Evolutionary conservation across 768 basidiomycete genomes (phyloP).

Genomic region (Lactarius pseudohatsudake): DNA sequence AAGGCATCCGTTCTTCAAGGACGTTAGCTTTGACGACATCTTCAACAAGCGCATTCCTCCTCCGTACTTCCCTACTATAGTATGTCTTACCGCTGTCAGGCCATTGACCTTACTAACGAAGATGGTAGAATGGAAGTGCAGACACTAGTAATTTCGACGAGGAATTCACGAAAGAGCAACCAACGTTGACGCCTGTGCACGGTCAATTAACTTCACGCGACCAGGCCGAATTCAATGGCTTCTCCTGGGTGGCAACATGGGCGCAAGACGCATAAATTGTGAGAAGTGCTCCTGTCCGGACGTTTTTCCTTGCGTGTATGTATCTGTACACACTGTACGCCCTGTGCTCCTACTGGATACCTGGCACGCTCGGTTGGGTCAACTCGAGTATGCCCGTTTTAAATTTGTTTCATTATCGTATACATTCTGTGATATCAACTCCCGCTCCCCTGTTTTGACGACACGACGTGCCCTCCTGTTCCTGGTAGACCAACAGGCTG

Average conservation of each 20-base stretch:
- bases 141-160: slow-evolving; percentile 95
- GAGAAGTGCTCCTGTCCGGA: slow-evolving; percentile 28
- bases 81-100: slow-evolving; percentile 42
- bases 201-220: slow-evolving; percentile 87
- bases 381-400: slow-evolving; percentile 20
- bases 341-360: slow-evolving; percentile 36
- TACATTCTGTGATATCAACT: slow-evolving; percentile 27
- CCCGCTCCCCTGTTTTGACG: slow-evolving; percentile 33
- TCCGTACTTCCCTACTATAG: slow-evolving; percentile 96
- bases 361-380: slow-evolving; percentile 25
- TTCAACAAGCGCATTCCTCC: slow-evolving; percentile 95
- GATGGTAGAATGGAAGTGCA: slow-evolving; percentile 68
- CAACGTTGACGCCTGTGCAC: slow-evolving; percentile 96
- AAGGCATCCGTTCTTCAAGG: slow-evolving; percentile 97
- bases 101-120: slow-evolving; percentile 6
- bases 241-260: slow-evolving; percentile 79
- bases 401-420: slow-evolving; percentile 24
- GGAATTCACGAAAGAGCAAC: slow-evolving; percentile 96
- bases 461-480: slow-evolving; percentile 67
- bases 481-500: slow-evolving; percentile 53
- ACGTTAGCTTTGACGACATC: slow-evolving; percentile 97
- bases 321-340: slow-evolving; percentile 15
- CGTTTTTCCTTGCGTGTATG: slow-evolving; percentile 18
- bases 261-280: slow-evolving; percentile 35
- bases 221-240: slow-evolving; percentile 94